Evolutionary conservation across 2,329 filamentous ascomycete genomes (phyloP).

Genomic region (Ophiobolus disseminans): DNA sequence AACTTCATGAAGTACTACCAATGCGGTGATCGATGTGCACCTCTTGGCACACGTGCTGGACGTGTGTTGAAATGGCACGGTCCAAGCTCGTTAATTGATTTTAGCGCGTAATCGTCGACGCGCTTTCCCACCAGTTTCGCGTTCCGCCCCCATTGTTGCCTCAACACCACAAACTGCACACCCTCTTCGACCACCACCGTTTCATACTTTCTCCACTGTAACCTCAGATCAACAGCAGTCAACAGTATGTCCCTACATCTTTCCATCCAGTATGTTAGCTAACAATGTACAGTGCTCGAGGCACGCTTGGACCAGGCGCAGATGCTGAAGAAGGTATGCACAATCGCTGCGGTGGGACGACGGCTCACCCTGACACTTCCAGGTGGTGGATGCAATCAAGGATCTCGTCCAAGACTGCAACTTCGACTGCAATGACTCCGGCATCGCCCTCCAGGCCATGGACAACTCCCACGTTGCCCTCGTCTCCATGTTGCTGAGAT

Average conservation of each 20-base stretch:
- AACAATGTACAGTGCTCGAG: conserved; percentile 76
- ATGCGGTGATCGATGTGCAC: too few species aligned
- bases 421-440: conserved; percentile 99
- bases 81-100: conserved; percentile 18
- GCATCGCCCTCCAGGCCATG: conserved; percentile 98
- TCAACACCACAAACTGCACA: conserved; percentile 14
- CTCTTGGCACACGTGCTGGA: not conserved
- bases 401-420: conserved; percentile 99
- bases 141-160: conserved; percentile 28
- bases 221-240: conserved; percentile 4
- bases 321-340: conserved; percentile 90
- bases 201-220: conserved; percentile 5
- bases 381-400: conserved; percentile 99
- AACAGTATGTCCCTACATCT: conserved; percentile 30
- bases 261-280: conserved; percentile 14
- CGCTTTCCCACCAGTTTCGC: conserved; percentile 25
- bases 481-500: conserved; percentile 98
- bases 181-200: conserved; percentile 10
- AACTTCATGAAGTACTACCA: too few species aligned
- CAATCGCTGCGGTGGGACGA: not conserved
- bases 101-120: conserved; percentile 32
- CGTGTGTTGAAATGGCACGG: not conserved
- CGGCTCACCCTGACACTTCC: conserved; percentile 25
- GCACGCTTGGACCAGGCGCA: conserved; percentile 94
- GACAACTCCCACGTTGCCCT: conserved; percentile 99